These are phyloP conservation scores for Cucumis sativus DNA, from an alignment of 306 rosid species.

Conservation along the genomic window Cucumber_9930_V3 NC_026659.2:19169501-19170000, in stretches of 20 bases:
- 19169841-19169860: slow-evolving; percentile 55
- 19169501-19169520: slow-evolving; percentile 94
- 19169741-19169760: slow-evolving; percentile 87
- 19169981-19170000: slow-evolving; percentile 73
- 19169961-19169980: slow-evolving; percentile 60
- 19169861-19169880: slow-evolving; percentile 58
- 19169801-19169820: slow-evolving; percentile 78
- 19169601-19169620: slow-evolving; percentile 81
- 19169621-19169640: slow-evolving; percentile 95
- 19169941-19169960: slow-evolving; percentile 61
- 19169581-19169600: slow-evolving; percentile 82
- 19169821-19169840: slow-evolving; percentile 90
- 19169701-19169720: slow-evolving; percentile 86
- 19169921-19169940: slow-evolving; percentile 68
- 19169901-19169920: slow-evolving; percentile 64
- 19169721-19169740: slow-evolving; percentile 77
- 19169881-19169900: slow-evolving; percentile 57
- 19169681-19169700: slow-evolving; percentile 63
- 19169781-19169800: slow-evolving; percentile 71
- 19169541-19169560: slow-evolving; percentile 89
- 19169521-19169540: slow-evolving; percentile 89
- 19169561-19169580: slow-evolving; percentile 88
- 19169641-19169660: slow-evolving; percentile 93
- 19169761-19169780: slow-evolving; percentile 79
- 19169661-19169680: slow-evolving; percentile 79